Conservation (phyloP, 345 rosid species). For the Brassica rapa region DNA sequence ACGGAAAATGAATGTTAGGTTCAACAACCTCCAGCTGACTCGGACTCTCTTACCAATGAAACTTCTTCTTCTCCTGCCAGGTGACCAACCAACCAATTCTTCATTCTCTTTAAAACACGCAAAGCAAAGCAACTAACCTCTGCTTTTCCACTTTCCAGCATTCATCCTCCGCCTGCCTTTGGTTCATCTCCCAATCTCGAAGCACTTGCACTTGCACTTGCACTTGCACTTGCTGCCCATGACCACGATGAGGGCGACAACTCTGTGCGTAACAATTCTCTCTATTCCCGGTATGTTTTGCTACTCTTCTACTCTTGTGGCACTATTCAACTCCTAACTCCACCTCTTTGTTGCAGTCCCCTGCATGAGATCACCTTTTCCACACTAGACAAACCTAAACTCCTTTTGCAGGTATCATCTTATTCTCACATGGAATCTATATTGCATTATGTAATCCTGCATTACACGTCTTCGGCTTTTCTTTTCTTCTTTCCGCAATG, state of each 20-base stretch:
- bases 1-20: slow-evolving; percentile 48
- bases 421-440: no score
- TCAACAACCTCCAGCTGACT: slow-evolving; percentile 56
- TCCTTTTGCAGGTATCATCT: slow-evolving; percentile 75
- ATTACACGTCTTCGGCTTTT: no score
- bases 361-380: slow-evolving; percentile 96
- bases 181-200: slow-evolving; percentile 96
- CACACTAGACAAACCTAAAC: slow-evolving; percentile 92
- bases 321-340: not conserved
- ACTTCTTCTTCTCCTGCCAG: slow-evolving; percentile 41
- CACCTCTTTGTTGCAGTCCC: slow-evolving; percentile 55
- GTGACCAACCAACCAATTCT: slow-evolving; percentile 37
- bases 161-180: slow-evolving; percentile 96
- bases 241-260: slow-evolving; percentile 63
- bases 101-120: not conserved
- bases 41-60: slow-evolving; percentile 42
- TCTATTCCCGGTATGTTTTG: not conserved
- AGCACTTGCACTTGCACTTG: slow-evolving; percentile 57
- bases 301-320: not conserved
- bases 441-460: no score
- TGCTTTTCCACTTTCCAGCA: slow-evolving; percentile 46
- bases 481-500: no score
- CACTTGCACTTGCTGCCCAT: slow-evolving; percentile 34
- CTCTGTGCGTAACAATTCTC: slow-evolving; percentile 71
- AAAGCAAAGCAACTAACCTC: not conserved